Evolutionary conservation across 495 filamentous ascomycete species (phyloP).

Genomic region (Aspergillus taichungensis): DNA sequence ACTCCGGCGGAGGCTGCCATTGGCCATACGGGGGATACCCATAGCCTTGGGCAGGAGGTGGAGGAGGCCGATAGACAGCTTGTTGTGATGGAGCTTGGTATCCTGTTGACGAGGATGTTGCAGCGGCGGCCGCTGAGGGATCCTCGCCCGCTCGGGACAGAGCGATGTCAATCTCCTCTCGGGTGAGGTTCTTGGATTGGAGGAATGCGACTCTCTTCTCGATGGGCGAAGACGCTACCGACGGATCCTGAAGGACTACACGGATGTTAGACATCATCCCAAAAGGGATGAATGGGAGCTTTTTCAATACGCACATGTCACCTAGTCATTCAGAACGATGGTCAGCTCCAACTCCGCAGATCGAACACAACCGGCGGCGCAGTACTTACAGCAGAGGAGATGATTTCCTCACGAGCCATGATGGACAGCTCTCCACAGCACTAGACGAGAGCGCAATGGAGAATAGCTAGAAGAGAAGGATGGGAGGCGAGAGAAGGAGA

Average conservation of each 20-base stretch:
- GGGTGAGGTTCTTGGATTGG: conserved; percentile 92
- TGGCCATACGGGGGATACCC: conserved; percentile 56
- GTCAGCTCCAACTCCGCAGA: conserved; percentile 14
- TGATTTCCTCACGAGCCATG: conserved; percentile 80
- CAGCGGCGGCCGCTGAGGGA: conserved; percentile 31
- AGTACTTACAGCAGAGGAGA: conserved; percentile 65
- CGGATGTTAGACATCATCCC: conserved; percentile 13
- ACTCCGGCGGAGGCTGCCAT: conserved; percentile 64
- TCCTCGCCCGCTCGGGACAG: conserved; percentile 63
- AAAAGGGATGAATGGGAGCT: conserved; percentile 2
- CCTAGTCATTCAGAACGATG: conserved; percentile 17
- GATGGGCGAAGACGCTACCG: conserved; percentile 77
- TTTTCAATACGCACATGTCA: conserved; percentile 27
- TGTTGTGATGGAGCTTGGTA: conserved; percentile 42
- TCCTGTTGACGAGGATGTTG: conserved; percentile 31
- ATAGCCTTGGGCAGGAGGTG: conserved; percentile 56
- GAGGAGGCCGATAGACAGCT: conserved; percentile 41
- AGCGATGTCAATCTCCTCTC: conserved; percentile 84
- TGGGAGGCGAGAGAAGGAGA: conserved; percentile 6
- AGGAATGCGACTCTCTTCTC: conserved; percentile 91
- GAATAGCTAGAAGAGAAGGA: neutral
- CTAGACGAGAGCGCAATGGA: neutral
- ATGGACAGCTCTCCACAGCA: conserved; percentile 17
- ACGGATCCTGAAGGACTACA: conserved; percentile 86
- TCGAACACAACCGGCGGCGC: conserved; percentile 2